Evolutionary conservation across 2,329 filamentous ascomycete genomes (phyloP).

Genomic region (Aureobasidium zeae): DNA sequence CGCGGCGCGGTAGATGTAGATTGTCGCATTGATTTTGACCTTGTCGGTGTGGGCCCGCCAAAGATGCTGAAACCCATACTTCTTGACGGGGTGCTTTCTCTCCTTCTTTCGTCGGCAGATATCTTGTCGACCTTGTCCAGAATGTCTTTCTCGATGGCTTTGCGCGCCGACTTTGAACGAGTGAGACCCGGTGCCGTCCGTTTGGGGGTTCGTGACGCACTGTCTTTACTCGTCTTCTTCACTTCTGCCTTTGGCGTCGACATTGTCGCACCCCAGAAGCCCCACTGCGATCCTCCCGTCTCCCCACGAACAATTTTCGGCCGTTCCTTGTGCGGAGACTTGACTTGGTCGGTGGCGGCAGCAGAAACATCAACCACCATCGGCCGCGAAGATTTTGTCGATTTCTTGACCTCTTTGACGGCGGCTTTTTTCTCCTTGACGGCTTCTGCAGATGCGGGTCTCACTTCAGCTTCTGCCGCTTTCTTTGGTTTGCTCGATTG

Average conservation of each 20-base stretch:
- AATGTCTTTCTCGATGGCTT: slow-evolving; percentile 39
- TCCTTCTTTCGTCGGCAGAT: slow-evolving; percentile 62
- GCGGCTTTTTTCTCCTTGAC: slow-evolving; percentile 26
- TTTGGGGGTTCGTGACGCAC: slow-evolving; percentile 29
- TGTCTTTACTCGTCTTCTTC: slow-evolving; percentile 36
- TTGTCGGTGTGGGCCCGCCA: slow-evolving; percentile 32
- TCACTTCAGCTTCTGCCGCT: too few species aligned
- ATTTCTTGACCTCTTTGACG: slow-evolving; percentile 29
- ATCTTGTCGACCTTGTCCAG: slow-evolving; percentile 40
- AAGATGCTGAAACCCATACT: slow-evolving; percentile 55
- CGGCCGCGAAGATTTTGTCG: slow-evolving; percentile 27
- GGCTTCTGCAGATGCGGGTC: not conserved
- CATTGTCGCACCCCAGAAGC: slow-evolving; percentile 65
- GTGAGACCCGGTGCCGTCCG: slow-evolving; percentile 35
- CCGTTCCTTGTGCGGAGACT: slow-evolving; percentile 62
- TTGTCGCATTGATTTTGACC: slow-evolving; percentile 59
- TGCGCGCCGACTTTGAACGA: slow-evolving; percentile 50
- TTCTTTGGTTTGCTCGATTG: slow-evolving; percentile 12
- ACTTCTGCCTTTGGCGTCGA: slow-evolving; percentile 35
- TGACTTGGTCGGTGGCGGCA: slow-evolving; percentile 45
- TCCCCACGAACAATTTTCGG: slow-evolving; percentile 64
- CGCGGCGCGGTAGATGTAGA: slow-evolving; percentile 44
- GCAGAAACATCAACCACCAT: slow-evolving; percentile 14
- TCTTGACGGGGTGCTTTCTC: slow-evolving; percentile 43
- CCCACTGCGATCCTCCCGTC: slow-evolving; percentile 52